Base-by-base conservation (phyloP, 2,329 filamentous ascomycete genomes). In the Incumbomyces delicatus region DNA sequence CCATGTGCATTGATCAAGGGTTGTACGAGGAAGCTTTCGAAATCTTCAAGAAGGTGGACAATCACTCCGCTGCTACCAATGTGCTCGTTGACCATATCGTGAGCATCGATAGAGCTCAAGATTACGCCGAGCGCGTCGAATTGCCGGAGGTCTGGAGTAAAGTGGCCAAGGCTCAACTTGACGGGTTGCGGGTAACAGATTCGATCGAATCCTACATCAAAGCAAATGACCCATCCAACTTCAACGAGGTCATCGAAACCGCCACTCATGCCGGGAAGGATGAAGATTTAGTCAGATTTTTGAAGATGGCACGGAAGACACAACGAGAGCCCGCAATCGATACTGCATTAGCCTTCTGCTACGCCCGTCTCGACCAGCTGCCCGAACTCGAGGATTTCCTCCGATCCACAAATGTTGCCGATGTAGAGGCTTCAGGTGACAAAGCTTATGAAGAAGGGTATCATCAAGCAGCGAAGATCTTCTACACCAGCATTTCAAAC, bases 401-500 rank as follows among this genome's bases (percentile, higher is more conserved):
- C 51, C 85, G 87, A 48, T 81, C 80, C 22, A 89, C 87, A 46
- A 98, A 98, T 57, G 92, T 96, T 51, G 90, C 92, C 44, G 89
- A 98, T 64, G 77, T 96, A 45, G 92, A 98, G 64, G 86, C 92
- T 58, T 96, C 88, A 50, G 92, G 92, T 73, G 92, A 98, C 76
- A 95, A 95, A 75, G 90, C 92, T 17, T 96, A 95, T 57, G 85
- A 82, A 53, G 92, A 98, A 69, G 90, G 90, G 50, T 82, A 87
- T 61, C 90, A 92, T 61, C 85, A 96, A 73, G 92, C 92, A 36
- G 87, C 92, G 55, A 98, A 98, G 79, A 96, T 98, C 62, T 98
- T 96, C 77, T 98, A 82, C 73, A 87, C 81, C 47, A 96, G 87
- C 71, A 94, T 98, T 64, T 98, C 92, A 46, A 98, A 98, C 77